Percentiles rank a stretch among this genome's conserved stretches.
Evolutionary conservation across 2,329 filamentous ascomycete species (phyloP).

Genomic region (Diaporthe australafricana): DNA sequence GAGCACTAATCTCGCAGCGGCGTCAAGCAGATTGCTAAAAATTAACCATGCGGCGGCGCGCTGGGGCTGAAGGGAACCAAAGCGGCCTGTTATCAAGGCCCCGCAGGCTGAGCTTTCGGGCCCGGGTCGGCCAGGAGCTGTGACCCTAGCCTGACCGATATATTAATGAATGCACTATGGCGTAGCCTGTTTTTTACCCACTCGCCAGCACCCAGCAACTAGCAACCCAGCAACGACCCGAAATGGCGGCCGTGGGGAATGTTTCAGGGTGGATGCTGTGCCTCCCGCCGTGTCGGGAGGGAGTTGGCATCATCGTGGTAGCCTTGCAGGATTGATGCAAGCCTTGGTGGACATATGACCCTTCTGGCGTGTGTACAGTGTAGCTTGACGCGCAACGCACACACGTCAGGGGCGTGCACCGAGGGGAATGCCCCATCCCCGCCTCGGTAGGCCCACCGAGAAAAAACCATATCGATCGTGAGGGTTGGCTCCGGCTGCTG

Average conservation of each 20-base stretch:
- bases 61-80: background rate
- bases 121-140: conserved; percentile 4
- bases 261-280: conserved; percentile 23
- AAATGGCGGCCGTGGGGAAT: background rate
- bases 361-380: no score
- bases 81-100: conserved; percentile 10
- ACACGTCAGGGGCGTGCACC: background rate
- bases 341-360: background rate
- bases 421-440: background rate
- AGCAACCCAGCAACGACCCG: conserved; percentile 9
- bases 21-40: conserved; percentile 9
- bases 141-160: background rate
- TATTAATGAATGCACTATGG: no score
- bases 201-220: background rate
- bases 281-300: background rate
- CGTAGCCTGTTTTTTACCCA: no score
- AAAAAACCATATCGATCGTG: background rate
- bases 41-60: background rate
- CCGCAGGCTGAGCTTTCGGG: background rate
- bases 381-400: background rate
- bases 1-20: background rate
- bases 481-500: background rate
- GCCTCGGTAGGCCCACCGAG: background rate
- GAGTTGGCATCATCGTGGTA: background rate
- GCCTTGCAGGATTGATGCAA: conserved; percentile 7